Conservation (phyloP, 176 grass and related monocot genomes). For the Pharus latifolius region DNA sequence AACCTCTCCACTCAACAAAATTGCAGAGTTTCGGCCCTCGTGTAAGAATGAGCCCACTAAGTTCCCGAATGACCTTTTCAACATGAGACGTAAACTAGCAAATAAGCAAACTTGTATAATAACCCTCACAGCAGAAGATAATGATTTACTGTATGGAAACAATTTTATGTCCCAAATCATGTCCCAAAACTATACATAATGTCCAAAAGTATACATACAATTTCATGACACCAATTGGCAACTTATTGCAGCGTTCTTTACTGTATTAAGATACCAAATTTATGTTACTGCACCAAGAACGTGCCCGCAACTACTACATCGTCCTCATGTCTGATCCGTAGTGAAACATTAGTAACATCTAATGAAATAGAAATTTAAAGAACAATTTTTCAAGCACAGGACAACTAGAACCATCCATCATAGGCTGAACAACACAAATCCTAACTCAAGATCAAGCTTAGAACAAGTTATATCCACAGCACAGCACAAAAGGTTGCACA, state of each 20-base stretch:
- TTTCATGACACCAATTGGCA: too few relatives aligned
- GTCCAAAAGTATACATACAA: too few relatives aligned
- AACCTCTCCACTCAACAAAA: constrained; percentile 96
- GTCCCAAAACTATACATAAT: background rate
- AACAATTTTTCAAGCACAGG: background rate
- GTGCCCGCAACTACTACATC: too few relatives aligned
- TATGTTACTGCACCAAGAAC: background rate
- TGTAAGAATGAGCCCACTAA: constrained; percentile 81
- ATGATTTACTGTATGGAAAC: background rate
- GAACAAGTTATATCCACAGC: background rate
- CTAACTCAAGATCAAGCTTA: background rate
- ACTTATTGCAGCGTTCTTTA: too few relatives aligned
- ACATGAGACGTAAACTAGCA: background rate
- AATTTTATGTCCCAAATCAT: background rate
- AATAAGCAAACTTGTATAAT: background rate
- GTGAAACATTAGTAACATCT: too few relatives aligned
- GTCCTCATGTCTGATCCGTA: too few relatives aligned
- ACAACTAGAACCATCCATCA: background rate
- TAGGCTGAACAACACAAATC: background rate
- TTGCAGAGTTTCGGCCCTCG: constrained; percentile 93
- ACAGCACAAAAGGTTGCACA: background rate
- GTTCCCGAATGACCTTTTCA: constrained; percentile 77
- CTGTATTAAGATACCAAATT: too few relatives aligned
- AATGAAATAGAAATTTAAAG: too few relatives aligned
- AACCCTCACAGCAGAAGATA: background rate